These are phyloP conservation scores for Cladosporium phlei DNA, from an alignment of 2,329 filamentous ascomycete genomes.

Conservation along the genomic window DNA sequence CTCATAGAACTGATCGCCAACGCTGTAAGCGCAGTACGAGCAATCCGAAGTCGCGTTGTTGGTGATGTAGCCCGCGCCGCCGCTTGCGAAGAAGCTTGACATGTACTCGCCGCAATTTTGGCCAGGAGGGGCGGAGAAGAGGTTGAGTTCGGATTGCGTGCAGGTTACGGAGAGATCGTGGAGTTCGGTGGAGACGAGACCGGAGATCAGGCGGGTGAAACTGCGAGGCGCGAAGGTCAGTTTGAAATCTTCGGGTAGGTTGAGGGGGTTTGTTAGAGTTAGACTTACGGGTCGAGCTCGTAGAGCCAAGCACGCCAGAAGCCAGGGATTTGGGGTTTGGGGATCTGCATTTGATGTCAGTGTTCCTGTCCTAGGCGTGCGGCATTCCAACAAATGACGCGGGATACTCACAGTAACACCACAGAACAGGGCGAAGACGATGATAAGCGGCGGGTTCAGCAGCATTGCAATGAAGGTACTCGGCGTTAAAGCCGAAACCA, in stretches of 20 bases:
- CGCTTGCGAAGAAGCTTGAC: conserved; percentile 60
- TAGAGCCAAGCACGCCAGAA: conserved; percentile 81
- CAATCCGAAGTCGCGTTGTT: conserved; percentile 63
- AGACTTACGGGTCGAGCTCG: conserved; percentile 61
- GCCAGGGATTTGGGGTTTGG: conserved; percentile 67
- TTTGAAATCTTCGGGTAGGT: background rate
- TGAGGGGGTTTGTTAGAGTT: background rate
- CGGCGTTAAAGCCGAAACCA: conserved; percentile 71
- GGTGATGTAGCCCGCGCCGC: conserved; percentile 68
- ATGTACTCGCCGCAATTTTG: conserved; percentile 73
- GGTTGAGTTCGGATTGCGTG: conserved; percentile 56
- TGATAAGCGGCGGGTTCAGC: conserved; percentile 65
- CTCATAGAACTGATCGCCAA: conserved; percentile 75
- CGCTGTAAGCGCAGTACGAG: conserved; percentile 74
- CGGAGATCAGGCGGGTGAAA: conserved; percentile 74
- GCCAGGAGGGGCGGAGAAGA: conserved; percentile 61
- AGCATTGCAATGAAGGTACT: conserved; percentile 68
- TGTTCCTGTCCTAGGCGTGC: background rate
- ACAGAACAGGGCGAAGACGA: conserved; percentile 80
- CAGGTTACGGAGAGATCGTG: conserved; percentile 63
- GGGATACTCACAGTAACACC: conserved; percentile 70
- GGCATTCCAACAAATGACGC: too few species aligned
- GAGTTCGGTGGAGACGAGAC: conserved; percentile 74
- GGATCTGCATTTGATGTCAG: conserved; percentile 27
- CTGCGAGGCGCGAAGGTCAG: conserved; percentile 15